Evolutionary conservation across 495 filamentous ascomycete genomes (phyloP).

Genomic region (Penicillium waksmanii): DNA sequence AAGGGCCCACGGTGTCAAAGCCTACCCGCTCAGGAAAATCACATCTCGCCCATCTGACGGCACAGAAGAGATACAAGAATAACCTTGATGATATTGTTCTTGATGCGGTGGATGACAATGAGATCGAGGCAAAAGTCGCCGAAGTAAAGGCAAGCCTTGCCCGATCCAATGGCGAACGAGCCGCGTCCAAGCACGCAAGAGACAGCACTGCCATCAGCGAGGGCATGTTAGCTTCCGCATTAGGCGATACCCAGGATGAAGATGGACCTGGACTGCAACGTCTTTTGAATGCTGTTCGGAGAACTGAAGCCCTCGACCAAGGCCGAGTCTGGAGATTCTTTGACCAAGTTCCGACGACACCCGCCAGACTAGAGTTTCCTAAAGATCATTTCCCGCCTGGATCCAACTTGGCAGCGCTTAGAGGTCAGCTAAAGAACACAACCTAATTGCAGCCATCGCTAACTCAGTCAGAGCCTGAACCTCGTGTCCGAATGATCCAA

Average conservation of each 20-base stretch:
- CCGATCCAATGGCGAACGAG: slow-evolving; percentile 16
- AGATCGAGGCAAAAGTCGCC: slow-evolving; percentile 60
- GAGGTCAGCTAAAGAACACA: slow-evolving; percentile 33
- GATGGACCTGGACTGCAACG: slow-evolving; percentile 55
- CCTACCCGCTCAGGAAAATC: slow-evolving; percentile 18
- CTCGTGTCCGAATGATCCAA: slow-evolving; percentile 65
- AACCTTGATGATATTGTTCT: slow-evolving; percentile 67
- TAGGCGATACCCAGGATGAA: slow-evolving; percentile 54
- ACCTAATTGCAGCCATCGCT: slow-evolving; percentile 7
- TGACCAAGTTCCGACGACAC: slow-evolving; percentile 35
- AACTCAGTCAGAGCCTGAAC: slow-evolving; percentile 41
- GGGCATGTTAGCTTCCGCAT: slow-evolving; percentile 42
- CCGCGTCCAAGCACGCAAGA: neutral
- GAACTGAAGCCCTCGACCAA: slow-evolving; percentile 70
- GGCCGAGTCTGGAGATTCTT: slow-evolving; percentile 73
- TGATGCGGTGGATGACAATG: slow-evolving; percentile 59
- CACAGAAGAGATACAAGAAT: slow-evolving; percentile 63
- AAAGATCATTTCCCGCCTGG: slow-evolving; percentile 28
- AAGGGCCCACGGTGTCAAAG: slow-evolving; percentile 10
- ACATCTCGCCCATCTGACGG: slow-evolving; percentile 2
- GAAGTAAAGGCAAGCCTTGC: slow-evolving; percentile 50
- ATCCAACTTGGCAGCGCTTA: slow-evolving; percentile 35
- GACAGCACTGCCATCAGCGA: slow-evolving; percentile 42
- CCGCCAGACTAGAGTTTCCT: slow-evolving; percentile 42
- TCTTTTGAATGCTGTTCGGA: slow-evolving; percentile 69